Evolutionary conservation across 2,329 filamentous ascomycete genomes (phyloP), one percentile per base, ranked within the genome.

Genomic region (Pseudogymnoascus sp.): DNA sequence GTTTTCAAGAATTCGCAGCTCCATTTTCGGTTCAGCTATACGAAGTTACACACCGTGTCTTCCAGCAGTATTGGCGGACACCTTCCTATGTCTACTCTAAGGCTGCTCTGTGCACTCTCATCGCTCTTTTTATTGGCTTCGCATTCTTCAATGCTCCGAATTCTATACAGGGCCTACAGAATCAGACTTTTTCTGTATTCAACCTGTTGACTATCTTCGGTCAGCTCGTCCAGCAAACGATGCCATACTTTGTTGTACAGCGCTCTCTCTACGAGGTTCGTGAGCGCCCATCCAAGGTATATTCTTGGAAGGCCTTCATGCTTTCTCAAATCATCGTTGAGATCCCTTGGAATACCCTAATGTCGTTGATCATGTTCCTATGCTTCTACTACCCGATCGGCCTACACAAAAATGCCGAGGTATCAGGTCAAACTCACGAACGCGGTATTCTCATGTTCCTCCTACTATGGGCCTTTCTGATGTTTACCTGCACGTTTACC

Each of bases 401-500:
- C 11, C 43, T 48, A 3, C 86, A 90, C 75, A 76, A 78, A 65
- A 93, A 93, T 71, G 89, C 90, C 1, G 77, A 80, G 8, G 7
- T 31, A 31, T 10, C 28, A 31, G 28, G 28, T 31, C 28, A 31
- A 31, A 31, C 28, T 31, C 73, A 82, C 4, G 85, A 91, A 70
- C 89, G 91, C 31, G 90, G 90, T 6, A 88, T 80, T 0, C 83
- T 95, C 21, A 89, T 93, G 83, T 92, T 93, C 79, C 79, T 96
- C 23, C 85, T 92, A 69, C 79, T 93, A 41, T 81, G 87, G 72
- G 78, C 83, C 67, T 96, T 96, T 82, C 80, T 93, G 67, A 76
- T 96, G 62, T 93, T 92, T 77, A 87, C 89, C 0, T 90, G 85
- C 11, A 95, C 91, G 3, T 96, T 96, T 73, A 86, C 90, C 8